These are phyloP conservation scores for Pseudogymnoascus destructans DNA, from an alignment of 2,329 filamentous ascomycete genomes.

Conservation along the genomic window DNA sequence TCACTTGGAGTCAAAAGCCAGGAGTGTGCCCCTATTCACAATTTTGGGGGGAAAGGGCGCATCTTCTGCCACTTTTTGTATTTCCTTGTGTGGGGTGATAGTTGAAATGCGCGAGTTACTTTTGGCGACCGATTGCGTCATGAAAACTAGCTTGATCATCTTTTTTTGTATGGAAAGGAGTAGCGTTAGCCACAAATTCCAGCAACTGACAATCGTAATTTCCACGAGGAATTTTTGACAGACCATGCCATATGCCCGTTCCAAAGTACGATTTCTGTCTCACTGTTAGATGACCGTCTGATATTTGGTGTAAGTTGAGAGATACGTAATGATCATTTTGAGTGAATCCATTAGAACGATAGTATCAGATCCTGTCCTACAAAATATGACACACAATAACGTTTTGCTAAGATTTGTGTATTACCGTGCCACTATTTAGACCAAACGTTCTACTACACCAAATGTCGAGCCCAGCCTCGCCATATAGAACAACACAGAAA, in stretches of 20 bases:
- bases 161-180: background rate
- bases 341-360: background rate
- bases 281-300: background rate
- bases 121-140: background rate
- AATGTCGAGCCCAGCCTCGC: too few species aligned
- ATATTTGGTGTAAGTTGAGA: background rate
- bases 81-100: background rate
- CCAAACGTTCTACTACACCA: too few species aligned
- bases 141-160: background rate
- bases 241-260: background rate
- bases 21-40: background rate
- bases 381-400: background rate
- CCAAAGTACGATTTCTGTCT: background rate
- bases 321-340: background rate
- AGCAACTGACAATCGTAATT: background rate
- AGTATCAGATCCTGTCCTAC: background rate
- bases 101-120: background rate
- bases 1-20: background rate
- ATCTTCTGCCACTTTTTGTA: background rate
- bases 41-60: background rate
- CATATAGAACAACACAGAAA: too few species aligned
- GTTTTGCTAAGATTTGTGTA: background rate
- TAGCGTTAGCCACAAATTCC: conserved; percentile 6
- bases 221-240: background rate
- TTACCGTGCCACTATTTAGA: background rate